Conservation (phyloP, 2,329 filamentous ascomycete genomes). For the Raffaelea deltoideospora region DNA sequence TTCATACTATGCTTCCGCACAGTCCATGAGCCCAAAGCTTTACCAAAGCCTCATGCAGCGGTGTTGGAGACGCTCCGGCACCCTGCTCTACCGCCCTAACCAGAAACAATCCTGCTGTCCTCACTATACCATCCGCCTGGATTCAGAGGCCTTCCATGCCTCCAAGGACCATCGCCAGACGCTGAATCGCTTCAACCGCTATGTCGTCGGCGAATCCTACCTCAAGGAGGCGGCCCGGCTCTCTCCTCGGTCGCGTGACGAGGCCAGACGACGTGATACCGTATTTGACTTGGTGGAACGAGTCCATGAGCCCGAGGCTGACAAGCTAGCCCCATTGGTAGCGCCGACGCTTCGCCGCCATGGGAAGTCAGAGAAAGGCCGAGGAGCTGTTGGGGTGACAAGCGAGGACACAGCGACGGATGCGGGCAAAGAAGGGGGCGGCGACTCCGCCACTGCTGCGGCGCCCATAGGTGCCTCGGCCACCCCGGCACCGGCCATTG, state of each 20-base stretch:
- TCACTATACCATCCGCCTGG: conserved; percentile 71
- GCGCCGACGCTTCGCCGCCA: background rate
- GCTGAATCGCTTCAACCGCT: conserved; percentile 57
- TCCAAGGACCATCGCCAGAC: conserved; percentile 60
- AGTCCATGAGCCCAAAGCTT: conserved; percentile 44
- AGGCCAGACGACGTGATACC: conserved; percentile 45
- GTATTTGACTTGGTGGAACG: conserved; percentile 52
- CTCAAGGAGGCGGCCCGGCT: conserved; percentile 45
- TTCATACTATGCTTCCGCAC: conserved; percentile 55
- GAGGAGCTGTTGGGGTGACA: background rate
- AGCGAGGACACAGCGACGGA: background rate
- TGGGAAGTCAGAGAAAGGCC: background rate
- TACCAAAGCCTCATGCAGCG: conserved; percentile 61
- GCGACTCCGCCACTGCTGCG: background rate
- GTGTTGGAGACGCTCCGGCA: conserved; percentile 62
- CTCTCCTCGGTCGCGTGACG: conserved; percentile 53
- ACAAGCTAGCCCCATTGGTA: conserved; percentile 22
- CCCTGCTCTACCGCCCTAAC: conserved; percentile 63
- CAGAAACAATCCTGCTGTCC: conserved; percentile 74
- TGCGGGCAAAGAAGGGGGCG: background rate
- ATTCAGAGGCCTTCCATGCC: conserved; percentile 48
- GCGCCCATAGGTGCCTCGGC: background rate
- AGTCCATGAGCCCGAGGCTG: conserved; percentile 53
- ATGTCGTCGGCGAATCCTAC: conserved; percentile 55
- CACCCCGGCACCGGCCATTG: background rate